Conservation (phyloP, 352 stramenopile species). For the Pythium brachiatum region DNA sequence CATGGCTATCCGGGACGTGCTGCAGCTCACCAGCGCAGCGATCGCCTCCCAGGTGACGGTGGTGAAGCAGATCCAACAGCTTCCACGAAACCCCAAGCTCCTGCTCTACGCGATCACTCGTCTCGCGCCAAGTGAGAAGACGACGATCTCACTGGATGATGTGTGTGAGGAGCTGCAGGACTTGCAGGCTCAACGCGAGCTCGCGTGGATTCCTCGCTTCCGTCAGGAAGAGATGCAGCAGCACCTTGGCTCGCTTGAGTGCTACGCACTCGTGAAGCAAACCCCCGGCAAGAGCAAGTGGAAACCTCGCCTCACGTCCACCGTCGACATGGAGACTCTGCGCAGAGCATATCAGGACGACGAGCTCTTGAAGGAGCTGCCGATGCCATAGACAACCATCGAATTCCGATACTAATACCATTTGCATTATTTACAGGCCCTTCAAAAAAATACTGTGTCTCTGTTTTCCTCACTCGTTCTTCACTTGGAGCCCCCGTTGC, state of each 20-base stretch:
- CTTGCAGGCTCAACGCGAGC: slow-evolving; percentile 32
- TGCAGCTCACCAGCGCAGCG: slow-evolving; percentile 36
- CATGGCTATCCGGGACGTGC: slow-evolving; percentile 33
- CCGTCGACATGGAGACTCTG: slow-evolving; percentile 45
- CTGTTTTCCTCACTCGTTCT: not conserved
- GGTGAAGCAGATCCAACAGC: slow-evolving; percentile 51
- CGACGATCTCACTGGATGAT: slow-evolving; percentile 37
- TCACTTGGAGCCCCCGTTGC: not conserved
- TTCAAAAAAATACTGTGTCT: not conserved
- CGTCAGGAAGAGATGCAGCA: slow-evolving; percentile 57
- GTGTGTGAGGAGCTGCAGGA: slow-evolving; percentile 48
- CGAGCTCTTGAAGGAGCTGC: slow-evolving; percentile 35
- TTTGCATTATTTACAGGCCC: not conserved
- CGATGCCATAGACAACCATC: slow-evolving; percentile 20
- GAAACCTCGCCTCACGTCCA: slow-evolving; percentile 46
- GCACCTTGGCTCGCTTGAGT: slow-evolving; percentile 63
- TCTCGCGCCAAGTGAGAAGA: slow-evolving; percentile 37
- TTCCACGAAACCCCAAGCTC: slow-evolving; percentile 63
- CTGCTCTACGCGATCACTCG: slow-evolving; percentile 63
- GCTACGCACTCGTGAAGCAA: slow-evolving; percentile 62
- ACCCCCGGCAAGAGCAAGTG: slow-evolving; percentile 28
- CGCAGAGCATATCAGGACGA: slow-evolving; percentile 44
- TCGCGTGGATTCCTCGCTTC: slow-evolving; percentile 59
- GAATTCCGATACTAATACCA: slow-evolving; percentile 3
- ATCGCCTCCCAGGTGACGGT: slow-evolving; percentile 33